Evolutionary conservation across 768 basidiomycete species (phyloP).

Genomic region (Calocybe cyanea): DNA sequence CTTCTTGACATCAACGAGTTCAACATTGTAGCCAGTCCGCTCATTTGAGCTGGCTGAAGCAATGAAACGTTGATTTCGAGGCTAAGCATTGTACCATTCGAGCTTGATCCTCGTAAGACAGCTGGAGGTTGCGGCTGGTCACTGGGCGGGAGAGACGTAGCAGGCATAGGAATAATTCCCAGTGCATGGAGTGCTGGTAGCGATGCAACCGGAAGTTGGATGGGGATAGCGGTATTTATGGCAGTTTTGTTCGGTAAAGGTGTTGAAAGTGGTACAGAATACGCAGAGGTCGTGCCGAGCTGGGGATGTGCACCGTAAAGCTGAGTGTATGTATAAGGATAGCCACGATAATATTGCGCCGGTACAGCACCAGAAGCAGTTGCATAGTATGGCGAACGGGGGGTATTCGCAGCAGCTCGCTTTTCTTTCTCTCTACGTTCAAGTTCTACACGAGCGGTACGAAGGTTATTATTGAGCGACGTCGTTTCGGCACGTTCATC

Average conservation of each 20-base stretch:
- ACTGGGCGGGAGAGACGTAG: conserved; percentile 44
- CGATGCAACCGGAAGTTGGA: conserved; percentile 67
- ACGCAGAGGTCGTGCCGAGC: conserved; percentile 30
- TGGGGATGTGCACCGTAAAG: conserved; percentile 40
- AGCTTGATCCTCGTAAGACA: conserved; percentile 67
- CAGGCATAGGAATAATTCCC: conserved; percentile 70
- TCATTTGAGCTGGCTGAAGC: conserved; percentile 74
- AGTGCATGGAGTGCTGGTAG: conserved; percentile 63
- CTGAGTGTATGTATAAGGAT: conserved; percentile 64
- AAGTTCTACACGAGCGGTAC: conserved; percentile 57
- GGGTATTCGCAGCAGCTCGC: conserved; percentile 42
- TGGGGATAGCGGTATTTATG: conserved; percentile 48
- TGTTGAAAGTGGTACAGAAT: conserved; percentile 21
- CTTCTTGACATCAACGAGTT: conserved; percentile 64
- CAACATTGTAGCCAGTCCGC: conserved; percentile 64
- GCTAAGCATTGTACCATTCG: conserved; percentile 68
- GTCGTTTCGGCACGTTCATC: conserved; percentile 62
- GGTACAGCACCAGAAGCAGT: conserved; percentile 30
- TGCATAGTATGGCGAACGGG: conserved; percentile 40
- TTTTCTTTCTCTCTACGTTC: conserved; percentile 71
- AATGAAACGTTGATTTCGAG: conserved; percentile 77
- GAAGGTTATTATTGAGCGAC: conserved; percentile 53
- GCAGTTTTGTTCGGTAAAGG: conserved; percentile 21
- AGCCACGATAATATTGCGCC: conserved; percentile 59
- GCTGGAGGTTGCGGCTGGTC: conserved; percentile 69